These are phyloP conservation scores for Stephanodiscus triporus DNA, from an alignment of 108 stramenopile genomes.

Conservation along the genomic window DNA sequence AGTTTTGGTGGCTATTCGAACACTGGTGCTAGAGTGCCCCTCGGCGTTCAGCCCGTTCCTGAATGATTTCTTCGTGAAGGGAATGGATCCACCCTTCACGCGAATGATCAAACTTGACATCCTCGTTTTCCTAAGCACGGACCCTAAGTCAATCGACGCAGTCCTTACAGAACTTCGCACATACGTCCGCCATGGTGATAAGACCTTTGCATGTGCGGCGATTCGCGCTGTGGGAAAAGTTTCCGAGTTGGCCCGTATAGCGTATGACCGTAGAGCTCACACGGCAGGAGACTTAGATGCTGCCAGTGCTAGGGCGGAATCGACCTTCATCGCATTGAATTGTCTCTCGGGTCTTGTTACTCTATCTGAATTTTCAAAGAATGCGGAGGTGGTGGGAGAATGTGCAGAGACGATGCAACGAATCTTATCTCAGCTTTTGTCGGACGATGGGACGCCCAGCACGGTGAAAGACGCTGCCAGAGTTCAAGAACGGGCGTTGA, in stretches of 20 bases:
- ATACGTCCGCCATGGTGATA: constrained; percentile 90
- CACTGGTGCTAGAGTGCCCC: constrained; percentile 90
- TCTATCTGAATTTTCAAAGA: constrained; percentile 70
- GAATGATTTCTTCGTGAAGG: constrained; percentile 95
- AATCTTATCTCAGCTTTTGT: constrained; percentile 80
- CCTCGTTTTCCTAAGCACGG: constrained; percentile 80
- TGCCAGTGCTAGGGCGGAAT: constrained; percentile 50
- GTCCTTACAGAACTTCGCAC: constrained; percentile 92
- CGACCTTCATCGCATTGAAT: constrained; percentile 83
- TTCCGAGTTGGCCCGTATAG: constrained; percentile 78
- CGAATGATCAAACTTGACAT: constrained; percentile 97
- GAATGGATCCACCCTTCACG: constrained; percentile 91
- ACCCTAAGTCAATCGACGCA: constrained; percentile 78
- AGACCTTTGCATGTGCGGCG: constrained; percentile 87
- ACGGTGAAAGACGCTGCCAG: constrained; percentile 64
- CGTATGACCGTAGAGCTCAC: constrained; percentile 72
- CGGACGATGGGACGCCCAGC: constrained; percentile 36
- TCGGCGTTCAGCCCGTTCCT: constrained; percentile 96
- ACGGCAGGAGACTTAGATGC: constrained; percentile 46
- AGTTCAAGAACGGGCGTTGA: constrained; percentile 60
- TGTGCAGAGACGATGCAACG: constrained; percentile 86
- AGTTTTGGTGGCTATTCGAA: constrained; percentile 90
- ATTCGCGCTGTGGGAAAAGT: constrained; percentile 91
- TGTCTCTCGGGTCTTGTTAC: constrained; percentile 87
- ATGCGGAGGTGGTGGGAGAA: constrained; percentile 88